Evolutionary conservation across 768 basidiomycete species (phyloP).

Genomic region (Exsudoporus frostii): DNA sequence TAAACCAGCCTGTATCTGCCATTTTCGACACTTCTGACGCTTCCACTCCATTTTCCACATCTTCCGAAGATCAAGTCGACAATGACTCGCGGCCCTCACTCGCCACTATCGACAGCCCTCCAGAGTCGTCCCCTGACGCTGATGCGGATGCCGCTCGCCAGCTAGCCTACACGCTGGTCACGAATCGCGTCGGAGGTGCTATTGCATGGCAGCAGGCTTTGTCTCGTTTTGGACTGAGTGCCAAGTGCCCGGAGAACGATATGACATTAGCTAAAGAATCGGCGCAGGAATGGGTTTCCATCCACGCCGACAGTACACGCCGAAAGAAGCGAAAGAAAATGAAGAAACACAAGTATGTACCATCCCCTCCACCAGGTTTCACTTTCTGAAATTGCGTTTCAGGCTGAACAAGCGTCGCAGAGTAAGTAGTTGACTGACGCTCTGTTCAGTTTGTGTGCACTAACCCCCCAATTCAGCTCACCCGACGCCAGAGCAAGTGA

Average conservation of each 20-base stretch:
- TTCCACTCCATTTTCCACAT: constrained; percentile 17
- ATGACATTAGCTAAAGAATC: constrained; percentile 50
- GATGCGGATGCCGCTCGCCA: constrained; percentile 80
- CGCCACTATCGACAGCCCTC: constrained; percentile 39
- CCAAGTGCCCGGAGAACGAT: constrained; percentile 46
- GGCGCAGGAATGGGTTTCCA: constrained; percentile 59
- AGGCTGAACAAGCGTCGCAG: constrained; percentile 90
- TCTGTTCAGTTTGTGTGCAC: not conserved
- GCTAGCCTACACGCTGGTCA: constrained; percentile 70
- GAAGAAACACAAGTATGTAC: constrained; percentile 91
- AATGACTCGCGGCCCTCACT: constrained; percentile 25
- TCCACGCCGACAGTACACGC: constrained; percentile 77
- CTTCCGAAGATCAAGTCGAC: constrained; percentile 22
- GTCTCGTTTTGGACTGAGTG: constrained; percentile 58
- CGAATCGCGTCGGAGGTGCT: constrained; percentile 59
- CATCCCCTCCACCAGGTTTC: constrained; percentile 1
- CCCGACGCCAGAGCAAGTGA: constrained; percentile 39
- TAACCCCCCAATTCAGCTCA: constrained; percentile 38
- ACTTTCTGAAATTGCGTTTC: constrained; percentile 8
- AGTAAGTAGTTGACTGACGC: constrained; percentile 43
- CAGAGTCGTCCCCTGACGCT: constrained; percentile 57
- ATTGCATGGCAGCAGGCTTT: constrained; percentile 69
- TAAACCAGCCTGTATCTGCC: constrained; percentile 57
- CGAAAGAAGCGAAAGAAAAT: constrained; percentile 91
- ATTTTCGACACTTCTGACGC: constrained; percentile 42